These are phyloP conservation scores for Flagelloscypha sp. DNA, from an alignment of 768 basidiomycete species.

Conservation along the genomic window DNA sequence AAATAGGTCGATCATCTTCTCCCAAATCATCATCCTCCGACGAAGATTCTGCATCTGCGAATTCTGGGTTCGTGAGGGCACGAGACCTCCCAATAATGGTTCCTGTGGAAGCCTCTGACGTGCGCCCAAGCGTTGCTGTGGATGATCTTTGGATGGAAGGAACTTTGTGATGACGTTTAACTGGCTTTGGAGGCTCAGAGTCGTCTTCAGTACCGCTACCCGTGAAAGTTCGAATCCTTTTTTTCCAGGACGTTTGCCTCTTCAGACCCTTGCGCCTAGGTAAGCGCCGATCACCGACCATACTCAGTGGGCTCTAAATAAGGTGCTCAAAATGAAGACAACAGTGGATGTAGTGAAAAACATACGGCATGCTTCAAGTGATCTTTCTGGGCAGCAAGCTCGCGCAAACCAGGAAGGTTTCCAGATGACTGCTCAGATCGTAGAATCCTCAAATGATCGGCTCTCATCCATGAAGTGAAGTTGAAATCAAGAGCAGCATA, in stretches of 20 bases:
- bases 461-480: constrained; percentile 95
- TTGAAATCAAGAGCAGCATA: constrained; percentile 97
- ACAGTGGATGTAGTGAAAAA: constrained; percentile 2
- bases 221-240: constrained; percentile 40
- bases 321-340: too few relatives aligned
- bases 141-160: constrained; percentile 18
- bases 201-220: constrained; percentile 31
- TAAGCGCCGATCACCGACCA: constrained; percentile 66
- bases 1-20: constrained; percentile 61
- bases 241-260: constrained; percentile 52
- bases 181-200: too few relatives aligned
- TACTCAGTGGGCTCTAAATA: constrained; percentile 70
- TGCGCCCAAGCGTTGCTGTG: too few relatives aligned
- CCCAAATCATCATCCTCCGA: constrained; percentile 39
- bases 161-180: too few relatives aligned
- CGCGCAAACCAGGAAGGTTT: constrained; percentile 64
- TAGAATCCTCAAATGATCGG: constrained; percentile 72
- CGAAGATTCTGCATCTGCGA: constrained; percentile 47
- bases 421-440: constrained; percentile 83
- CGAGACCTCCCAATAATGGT: too few relatives aligned
- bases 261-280: constrained; percentile 39
- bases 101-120: too few relatives aligned
- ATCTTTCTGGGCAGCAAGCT: constrained; percentile 71
- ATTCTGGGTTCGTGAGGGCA: constrained; percentile 16
- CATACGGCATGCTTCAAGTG: constrained; percentile 73